These are phyloP conservation scores for Boletus coccyginus DNA, from an alignment of 768 basidiomycete genomes.

Conservation along the genomic window DNA sequence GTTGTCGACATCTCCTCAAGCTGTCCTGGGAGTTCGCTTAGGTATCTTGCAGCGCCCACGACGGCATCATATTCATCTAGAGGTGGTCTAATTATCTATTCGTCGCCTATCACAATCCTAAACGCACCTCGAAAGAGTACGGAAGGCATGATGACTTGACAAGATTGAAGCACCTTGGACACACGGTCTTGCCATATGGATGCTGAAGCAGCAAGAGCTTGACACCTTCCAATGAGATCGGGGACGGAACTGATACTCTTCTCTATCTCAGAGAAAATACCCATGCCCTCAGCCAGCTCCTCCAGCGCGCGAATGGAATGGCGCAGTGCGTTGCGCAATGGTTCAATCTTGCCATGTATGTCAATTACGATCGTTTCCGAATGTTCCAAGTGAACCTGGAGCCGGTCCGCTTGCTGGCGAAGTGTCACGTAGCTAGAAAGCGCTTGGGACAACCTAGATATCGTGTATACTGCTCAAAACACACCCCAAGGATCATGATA, in stretches of 20 bases:
- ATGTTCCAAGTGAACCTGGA: constrained; percentile 21
- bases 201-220: constrained; percentile 23
- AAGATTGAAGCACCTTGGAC: constrained; percentile 16
- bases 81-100: background rate
- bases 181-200: constrained; percentile 28
- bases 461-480: background rate
- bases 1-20: constrained; percentile 26
- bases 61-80: constrained; percentile 38
- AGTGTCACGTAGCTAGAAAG: constrained; percentile 17
- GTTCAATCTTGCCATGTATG: constrained; percentile 8
- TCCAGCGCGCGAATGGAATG: constrained; percentile 31
- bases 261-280: constrained; percentile 33
- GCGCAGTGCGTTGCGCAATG: constrained; percentile 18
- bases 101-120: background rate
- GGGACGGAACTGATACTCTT: constrained; percentile 15
- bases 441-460: constrained; percentile 16
- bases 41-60: constrained; percentile 23
- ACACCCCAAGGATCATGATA: background rate
- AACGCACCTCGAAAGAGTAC: constrained; percentile 39
- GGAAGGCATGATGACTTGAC: constrained; percentile 23
- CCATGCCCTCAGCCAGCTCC: constrained; percentile 37
- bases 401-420: constrained; percentile 14
- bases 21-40: constrained; percentile 22
- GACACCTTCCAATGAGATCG: constrained; percentile 29
- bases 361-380: constrained; percentile 22